Percentiles rank a stretch among this genome's conserved stretches.
These are phyloP conservation scores for Aulographum hederae DNA, from an alignment of 2,329 filamentous ascomycete species.

Conservation along the genomic window DNA sequence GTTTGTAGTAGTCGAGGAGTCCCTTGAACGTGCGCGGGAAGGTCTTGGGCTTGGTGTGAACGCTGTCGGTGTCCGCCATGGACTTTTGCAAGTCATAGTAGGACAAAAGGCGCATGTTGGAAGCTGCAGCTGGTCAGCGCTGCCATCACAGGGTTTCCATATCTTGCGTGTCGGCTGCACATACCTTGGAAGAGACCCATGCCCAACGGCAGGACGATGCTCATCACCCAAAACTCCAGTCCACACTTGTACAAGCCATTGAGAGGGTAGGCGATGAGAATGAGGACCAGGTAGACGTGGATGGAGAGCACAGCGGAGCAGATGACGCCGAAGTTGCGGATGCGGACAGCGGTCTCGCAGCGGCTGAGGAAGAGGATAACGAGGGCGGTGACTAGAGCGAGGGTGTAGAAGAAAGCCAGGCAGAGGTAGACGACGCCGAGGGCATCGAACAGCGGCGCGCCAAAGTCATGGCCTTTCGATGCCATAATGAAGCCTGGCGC, in stretches of 20 bases:
- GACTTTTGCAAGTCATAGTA: slow-evolving; percentile 4
- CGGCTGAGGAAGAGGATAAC: slow-evolving; percentile 17
- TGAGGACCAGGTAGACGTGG: slow-evolving; percentile 25
- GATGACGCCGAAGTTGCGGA: slow-evolving; percentile 23
- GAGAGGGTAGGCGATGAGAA: slow-evolving; percentile 19
- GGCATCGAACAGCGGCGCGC: slow-evolving; percentile 3
- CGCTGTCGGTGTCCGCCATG: neutral
- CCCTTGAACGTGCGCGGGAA: neutral
- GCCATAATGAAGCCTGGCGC: too few species aligned
- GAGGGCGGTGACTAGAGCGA: slow-evolving; percentile 12
- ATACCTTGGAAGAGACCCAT: slow-evolving; percentile 48
- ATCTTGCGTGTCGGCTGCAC: slow-evolving; percentile 37
- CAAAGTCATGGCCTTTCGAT: slow-evolving; percentile 1
- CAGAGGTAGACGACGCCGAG: slow-evolving; percentile 5
- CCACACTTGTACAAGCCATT: slow-evolving; percentile 27
- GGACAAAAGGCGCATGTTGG: slow-evolving; percentile 6
- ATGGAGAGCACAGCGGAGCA: slow-evolving; percentile 23
- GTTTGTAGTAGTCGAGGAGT: slow-evolving; percentile 16
- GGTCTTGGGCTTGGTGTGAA: neutral
- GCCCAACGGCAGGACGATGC: slow-evolving; percentile 43
- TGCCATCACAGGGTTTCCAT: slow-evolving; percentile 9
- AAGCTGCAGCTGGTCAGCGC: slow-evolving; percentile 6
- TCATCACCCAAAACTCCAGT: slow-evolving; percentile 49
- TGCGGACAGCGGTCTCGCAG: slow-evolving; percentile 18
- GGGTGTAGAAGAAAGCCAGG: slow-evolving; percentile 5